A percentile compares a stretch with the other conserved stretches of the same genome.
phyloP scores from a whole-genome alignment of 306 rosid genomes.

The Alnus rubra region DNA sequence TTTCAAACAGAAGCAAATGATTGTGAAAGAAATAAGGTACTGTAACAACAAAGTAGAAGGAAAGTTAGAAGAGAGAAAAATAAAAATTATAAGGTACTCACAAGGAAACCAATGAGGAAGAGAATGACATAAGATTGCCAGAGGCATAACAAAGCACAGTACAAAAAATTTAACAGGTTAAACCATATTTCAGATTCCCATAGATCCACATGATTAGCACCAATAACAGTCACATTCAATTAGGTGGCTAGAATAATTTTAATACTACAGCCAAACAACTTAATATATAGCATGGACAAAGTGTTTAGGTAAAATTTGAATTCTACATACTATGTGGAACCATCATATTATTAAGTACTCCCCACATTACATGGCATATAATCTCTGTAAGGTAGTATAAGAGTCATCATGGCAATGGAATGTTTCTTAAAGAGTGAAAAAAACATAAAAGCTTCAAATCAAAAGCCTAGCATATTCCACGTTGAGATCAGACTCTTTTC shows the following conservation, averaged over 20 bases:
- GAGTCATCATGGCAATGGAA: neutral
- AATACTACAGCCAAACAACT: neutral
- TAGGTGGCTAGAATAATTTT: neutral
- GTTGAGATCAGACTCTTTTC: slow-evolving; percentile 6
- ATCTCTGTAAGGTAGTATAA: neutral
- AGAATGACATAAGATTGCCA: neutral
- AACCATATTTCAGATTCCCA: slow-evolving; percentile 15
- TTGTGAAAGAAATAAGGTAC: neutral
- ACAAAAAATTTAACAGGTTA: slow-evolving; percentile 6
- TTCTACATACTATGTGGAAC: neutral
- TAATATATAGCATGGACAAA: neutral
- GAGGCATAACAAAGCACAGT: slow-evolving; percentile 12
- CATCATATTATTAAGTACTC: neutral
- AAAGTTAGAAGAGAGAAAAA: neutral
- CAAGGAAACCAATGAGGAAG: neutral
- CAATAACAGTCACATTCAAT: neutral
- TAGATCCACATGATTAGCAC: neutral
- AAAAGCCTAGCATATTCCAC: neutral
- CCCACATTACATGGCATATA: neutral
- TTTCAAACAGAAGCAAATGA: slow-evolving; percentile 7
- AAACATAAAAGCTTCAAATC: neutral
- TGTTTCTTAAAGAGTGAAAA: slow-evolving; percentile 1
- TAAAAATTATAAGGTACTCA: neutral
- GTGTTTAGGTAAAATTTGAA: neutral
- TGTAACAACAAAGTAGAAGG: neutral